phyloP scores from a whole-genome alignment of 1,284 basidiomycete species.

The Melampsora medusae region DNA sequence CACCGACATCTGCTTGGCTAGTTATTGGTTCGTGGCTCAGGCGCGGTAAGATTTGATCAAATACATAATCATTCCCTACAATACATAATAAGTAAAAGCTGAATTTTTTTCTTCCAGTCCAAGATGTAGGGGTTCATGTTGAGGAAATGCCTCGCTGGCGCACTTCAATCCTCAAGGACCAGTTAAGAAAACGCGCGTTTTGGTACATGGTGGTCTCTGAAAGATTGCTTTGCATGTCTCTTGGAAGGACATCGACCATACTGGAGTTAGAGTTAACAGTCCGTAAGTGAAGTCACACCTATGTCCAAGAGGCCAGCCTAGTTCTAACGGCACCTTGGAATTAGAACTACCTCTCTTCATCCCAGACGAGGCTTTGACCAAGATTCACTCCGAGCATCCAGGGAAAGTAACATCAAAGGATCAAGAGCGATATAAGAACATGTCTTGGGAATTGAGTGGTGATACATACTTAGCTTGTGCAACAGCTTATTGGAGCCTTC shows the following conservation, averaged over 20 bases:
- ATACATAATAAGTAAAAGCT: neutral
- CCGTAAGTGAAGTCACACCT: neutral
- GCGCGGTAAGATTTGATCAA: neutral
- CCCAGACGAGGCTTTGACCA: neutral
- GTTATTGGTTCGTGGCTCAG: neutral
- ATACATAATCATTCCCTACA: neutral
- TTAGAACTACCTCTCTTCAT: conserved; percentile 2
- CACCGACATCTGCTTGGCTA: conserved; percentile 10
- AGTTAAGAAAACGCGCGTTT: conserved; percentile 36
- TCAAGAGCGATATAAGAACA: neutral
- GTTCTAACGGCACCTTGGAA: neutral
- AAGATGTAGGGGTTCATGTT: neutral
- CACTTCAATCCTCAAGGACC: conserved; percentile 22
- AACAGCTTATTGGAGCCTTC: neutral
- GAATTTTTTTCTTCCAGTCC: neutral
- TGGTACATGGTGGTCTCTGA: conserved; percentile 9
- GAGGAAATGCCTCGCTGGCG: conserved; percentile 25
- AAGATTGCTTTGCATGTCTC: neutral
- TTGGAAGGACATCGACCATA: neutral
- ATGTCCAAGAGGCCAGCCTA: neutral
- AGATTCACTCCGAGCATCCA: neutral
- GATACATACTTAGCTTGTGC: neutral
- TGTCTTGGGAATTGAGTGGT: neutral
- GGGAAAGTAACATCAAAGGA: conserved; percentile 2
- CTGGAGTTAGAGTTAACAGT: conserved; percentile 3